Evolutionary conservation across 305 asterid species (phyloP).

Genomic region (Solanum hybrid): DNA sequence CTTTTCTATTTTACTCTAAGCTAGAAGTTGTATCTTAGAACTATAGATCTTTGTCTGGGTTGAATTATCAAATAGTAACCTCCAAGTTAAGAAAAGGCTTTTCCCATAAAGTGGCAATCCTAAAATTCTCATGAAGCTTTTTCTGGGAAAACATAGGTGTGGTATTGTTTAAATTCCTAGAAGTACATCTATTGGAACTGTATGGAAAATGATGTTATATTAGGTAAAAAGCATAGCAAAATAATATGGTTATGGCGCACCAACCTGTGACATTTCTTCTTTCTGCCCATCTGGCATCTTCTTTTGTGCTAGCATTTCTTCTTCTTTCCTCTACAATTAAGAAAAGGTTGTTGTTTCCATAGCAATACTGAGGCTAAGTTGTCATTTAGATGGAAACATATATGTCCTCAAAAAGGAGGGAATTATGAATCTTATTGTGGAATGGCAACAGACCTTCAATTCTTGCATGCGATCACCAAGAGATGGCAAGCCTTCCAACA

Average conservation of each 20-base stretch:
- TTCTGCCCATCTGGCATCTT: conserved; percentile 91
- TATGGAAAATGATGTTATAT: neutral
- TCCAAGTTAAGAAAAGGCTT: neutral
- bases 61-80: neutral
- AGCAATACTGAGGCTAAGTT: neutral
- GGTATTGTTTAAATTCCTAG: neutral
- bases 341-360: conserved; percentile 17
- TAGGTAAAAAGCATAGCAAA: neutral
- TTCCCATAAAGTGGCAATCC: neutral
- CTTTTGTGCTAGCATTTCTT: conserved; percentile 97
- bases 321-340: conserved; percentile 65
- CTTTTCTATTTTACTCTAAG: neutral
- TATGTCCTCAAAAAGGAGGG: neutral
- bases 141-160: neutral
- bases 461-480: conserved; percentile 23
- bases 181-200: neutral
- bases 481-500: conserved; percentile 30
- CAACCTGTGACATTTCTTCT: conserved; percentile 98
- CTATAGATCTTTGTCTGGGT: neutral
- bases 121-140: neutral
- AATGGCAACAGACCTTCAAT: conserved; percentile 21
- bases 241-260: neutral
- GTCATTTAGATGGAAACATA: neutral
- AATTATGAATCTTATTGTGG: neutral
- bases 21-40: neutral